A percentile compares a stretch with the other conserved stretches of the same genome.
Evolutionary conservation across 2,329 filamentous ascomycete species (phyloP).

Genomic region (Clathrospora elynae): DNA sequence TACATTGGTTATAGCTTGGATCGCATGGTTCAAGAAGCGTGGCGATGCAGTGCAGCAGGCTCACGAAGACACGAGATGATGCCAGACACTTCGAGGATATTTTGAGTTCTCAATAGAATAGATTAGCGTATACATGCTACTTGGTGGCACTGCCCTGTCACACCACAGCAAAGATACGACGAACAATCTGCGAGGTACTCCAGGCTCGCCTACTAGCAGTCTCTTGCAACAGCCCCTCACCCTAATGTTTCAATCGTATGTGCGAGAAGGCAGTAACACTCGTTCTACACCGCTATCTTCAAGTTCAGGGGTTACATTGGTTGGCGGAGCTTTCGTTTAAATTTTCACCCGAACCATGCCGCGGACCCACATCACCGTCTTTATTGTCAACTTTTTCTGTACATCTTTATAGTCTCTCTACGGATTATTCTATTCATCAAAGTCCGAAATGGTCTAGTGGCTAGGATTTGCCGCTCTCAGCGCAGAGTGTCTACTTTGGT

Average conservation of each 20-base stretch:
- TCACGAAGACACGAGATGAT: slow-evolving; percentile 1
- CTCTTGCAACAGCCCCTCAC: no score
- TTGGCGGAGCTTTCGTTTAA: no score
- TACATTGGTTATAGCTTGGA: slow-evolving; percentile 31
- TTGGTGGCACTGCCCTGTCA: no score
- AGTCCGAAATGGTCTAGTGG: slow-evolving; percentile 23
- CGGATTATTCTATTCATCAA: no score
- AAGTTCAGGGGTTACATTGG: no score
- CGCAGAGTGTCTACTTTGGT: slow-evolving; percentile 12
- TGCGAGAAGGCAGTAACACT: no score
- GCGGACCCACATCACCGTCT: neutral
- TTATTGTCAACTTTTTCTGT: neutral
- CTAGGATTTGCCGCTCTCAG: slow-evolving; percentile 25
- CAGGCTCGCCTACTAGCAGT: no score
- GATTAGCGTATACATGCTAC: neutral
- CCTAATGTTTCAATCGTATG: no score
- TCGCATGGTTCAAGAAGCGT: slow-evolving; percentile 34
- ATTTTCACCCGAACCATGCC: no score
- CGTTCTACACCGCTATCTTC: no score
- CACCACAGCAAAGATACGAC: no score
- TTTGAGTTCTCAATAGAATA: neutral
- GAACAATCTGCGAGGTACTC: no score
- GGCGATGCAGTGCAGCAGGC: neutral
- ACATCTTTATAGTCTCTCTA: fast-evolving
- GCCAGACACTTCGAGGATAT: neutral